Base-by-base conservation (phyloP, 345 rosid genomes). In the Citrus australasica region DNA sequence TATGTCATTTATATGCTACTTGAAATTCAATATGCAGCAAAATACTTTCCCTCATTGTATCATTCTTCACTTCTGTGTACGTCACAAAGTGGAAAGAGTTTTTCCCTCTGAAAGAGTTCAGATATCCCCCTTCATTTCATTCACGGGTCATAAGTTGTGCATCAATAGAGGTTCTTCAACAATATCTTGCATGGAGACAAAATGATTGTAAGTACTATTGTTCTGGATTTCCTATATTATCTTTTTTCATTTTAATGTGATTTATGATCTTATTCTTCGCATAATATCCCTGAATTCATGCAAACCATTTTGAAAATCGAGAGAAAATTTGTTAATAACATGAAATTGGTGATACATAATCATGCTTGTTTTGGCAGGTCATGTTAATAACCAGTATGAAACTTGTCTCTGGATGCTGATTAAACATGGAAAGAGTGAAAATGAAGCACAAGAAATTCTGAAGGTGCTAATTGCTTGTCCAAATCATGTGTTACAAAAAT, bases 131-230 rank as follows among this genome's bases (percentile, higher is more conserved):
- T 75, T 90, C 97, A 25, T 92, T 94, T 83, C 81, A 5, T 81
- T 90, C 92, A 17, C 86, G 82, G 62, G 83, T 89, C 73, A 78
- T 90, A 62, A 78, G 73, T 28, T 93, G 98, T 88, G 95, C 97
- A 58, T 79, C 94, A 1, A 24, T 84, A n/a, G 97, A 92, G 61
- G 91, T 93, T 86, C 90, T 95, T 82, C 98, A 91, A 85, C 75
- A 86, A 33, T 93, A 89, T 86, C 92, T 95, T 65, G 87, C 90
- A 10, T 95, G 99, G 99, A 95, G 94, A 87, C 98, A 93, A 77
- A 85, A 79, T 63, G 93, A 91, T 51, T 95, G 99, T 95, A 80
- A 86, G 97, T 81, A 21, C 33, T 69, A 46, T 46, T 46, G 51
- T 46, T 46, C 51, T 13, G 51, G 17, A 1, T 38, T 67, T 67